Evolutionary conservation across 352 stramenopile genomes (phyloP), one percentile per base, ranked within the genome.

Genomic region (Globisporangium orthogonon): DNA sequence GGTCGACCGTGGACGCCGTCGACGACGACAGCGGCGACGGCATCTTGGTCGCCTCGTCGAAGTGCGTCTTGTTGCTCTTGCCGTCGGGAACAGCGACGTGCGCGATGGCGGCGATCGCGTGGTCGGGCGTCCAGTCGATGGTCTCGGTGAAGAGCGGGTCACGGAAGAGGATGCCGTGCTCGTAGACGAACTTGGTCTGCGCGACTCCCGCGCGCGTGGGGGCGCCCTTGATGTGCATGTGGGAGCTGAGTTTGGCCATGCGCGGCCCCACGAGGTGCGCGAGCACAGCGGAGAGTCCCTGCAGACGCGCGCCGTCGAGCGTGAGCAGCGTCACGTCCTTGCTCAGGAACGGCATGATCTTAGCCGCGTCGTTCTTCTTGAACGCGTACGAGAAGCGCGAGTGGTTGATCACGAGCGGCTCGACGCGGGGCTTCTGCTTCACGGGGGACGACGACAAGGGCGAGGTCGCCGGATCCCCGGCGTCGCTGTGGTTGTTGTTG

Each of bases 111-210:
- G 52, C 39, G 46, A 87, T 63, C 14, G 57, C 61, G 58, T 66
- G 37, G 18, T 66, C 54, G 23, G 66, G 46, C 30, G 67, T 72
- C 83, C 83, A 92, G 47, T 87, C 71, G 53, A 92, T 54, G 33
- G 88, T 61, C 61, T 92, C 83, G 33, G 78, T 75, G 61, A 75
- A 90, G 7, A 90, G 63, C 35, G 77, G 67, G 50, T 89, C 66
- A 46, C 78, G 74, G 64, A 91, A 88, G 23, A 90, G 61, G 11
- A 88, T 61, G 9, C 83, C 83, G 58, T 87, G 73, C 50, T 92
- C 78, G 64, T 89, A 90, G 14, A 89, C 66, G 47, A 89, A 88
- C 43, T 69, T 74, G n/a, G 80, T 81, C 62, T 90, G 79, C 51
- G 57, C 71, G n/a, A 62, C 15, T 2, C 71, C 71, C 7, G 74